Conservation (phyloP, 192 early-diverging fungal genomes). For the Backusella tuberculispora region DNA sequence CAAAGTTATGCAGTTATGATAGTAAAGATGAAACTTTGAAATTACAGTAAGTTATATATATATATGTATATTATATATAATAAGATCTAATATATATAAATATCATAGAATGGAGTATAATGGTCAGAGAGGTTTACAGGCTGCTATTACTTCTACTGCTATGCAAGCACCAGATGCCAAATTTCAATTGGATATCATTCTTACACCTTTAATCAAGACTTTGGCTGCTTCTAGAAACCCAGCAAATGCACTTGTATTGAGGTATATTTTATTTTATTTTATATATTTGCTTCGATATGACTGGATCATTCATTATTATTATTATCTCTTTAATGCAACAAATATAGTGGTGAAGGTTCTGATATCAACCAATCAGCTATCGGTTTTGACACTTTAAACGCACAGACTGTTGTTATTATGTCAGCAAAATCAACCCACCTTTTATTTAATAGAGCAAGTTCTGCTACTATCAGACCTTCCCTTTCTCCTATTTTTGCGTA, state of each 20-base stretch:
- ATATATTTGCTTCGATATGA: neutral
- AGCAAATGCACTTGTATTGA: constrained; percentile 16
- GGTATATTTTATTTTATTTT: neutral
- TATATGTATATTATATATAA: constrained; percentile 7
- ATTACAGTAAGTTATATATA: constrained; percentile 30
- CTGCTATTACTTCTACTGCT: constrained; percentile 60
- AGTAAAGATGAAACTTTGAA: constrained; percentile 25
- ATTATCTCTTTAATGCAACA: too few relatives aligned
- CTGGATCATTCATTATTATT: too few relatives aligned
- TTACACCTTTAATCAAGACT: constrained; percentile 52
- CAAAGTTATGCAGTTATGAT: constrained; percentile 46
- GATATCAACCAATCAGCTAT: constrained; percentile 19
- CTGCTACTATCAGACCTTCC: constrained; percentile 18
- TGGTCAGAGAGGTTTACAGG: constrained; percentile 67
- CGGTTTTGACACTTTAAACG: constrained; percentile 6
- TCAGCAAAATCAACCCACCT: constrained; percentile 18
- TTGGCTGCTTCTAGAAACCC: constrained; percentile 20
- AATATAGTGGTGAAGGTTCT: neutral
- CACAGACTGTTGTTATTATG: constrained; percentile 2
- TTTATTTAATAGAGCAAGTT: constrained; percentile 18
- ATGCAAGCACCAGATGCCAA: constrained; percentile 62
- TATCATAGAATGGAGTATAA: constrained; percentile 42
- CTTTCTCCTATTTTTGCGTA: constrained; percentile 30
- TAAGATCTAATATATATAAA: neutral
- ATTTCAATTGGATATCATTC: constrained; percentile 61